phyloP scores from a whole-genome alignment of 2,329 filamentous ascomycete species.

The Penicillium sp. region DNA sequence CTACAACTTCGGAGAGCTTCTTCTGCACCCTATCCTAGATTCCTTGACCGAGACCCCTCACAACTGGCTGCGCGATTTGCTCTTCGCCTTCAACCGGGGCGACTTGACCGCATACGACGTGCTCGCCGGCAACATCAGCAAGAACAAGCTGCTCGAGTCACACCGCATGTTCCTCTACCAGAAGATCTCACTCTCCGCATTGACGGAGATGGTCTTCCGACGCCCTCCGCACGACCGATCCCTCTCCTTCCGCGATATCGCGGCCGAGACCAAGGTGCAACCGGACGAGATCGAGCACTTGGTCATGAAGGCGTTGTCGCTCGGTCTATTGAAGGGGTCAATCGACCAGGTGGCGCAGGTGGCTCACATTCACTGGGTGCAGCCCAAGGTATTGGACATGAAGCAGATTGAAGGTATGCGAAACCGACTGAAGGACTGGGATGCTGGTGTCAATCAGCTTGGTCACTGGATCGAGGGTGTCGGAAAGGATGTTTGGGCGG shows the following conservation, averaged over 20 bases:
- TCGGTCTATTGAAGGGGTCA: conserved; percentile 81
- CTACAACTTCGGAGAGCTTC: conserved; percentile 99
- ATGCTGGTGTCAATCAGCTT: conserved; percentile 88
- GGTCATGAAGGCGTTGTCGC: conserved; percentile 96
- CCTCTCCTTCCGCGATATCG: conserved; percentile 85
- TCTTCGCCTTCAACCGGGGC: conserved; percentile 95
- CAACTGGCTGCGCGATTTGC: conserved; percentile 86
- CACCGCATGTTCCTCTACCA: conserved; percentile 83
- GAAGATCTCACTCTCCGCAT: conserved; percentile 94
- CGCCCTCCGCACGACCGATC: conserved; percentile 91
- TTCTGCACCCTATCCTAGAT: conserved; percentile 92
- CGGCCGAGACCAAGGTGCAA: conserved; percentile 84
- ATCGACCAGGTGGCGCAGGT: conserved; percentile 96
- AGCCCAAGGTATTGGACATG: conserved; percentile 95
- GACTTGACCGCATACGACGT: conserved; percentile 83
- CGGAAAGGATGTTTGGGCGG: conserved; percentile 93
- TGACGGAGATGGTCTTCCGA: conserved; percentile 94
- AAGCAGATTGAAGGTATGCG: conserved; percentile 92
- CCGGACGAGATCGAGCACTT: conserved; percentile 93
- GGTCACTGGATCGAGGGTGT: conserved; percentile 95
- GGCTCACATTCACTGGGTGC: conserved; percentile 95
- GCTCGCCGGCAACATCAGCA: conserved; percentile 71
- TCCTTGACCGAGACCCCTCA: conserved; percentile 68
- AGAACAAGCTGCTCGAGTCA: conserved; percentile 70
- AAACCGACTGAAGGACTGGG: conserved; percentile 83